A percentile compares a stretch with the other conserved stretches of the same genome.
Conservation (phyloP, 768 basidiomycete species). For the Cyathus striatus region DNA sequence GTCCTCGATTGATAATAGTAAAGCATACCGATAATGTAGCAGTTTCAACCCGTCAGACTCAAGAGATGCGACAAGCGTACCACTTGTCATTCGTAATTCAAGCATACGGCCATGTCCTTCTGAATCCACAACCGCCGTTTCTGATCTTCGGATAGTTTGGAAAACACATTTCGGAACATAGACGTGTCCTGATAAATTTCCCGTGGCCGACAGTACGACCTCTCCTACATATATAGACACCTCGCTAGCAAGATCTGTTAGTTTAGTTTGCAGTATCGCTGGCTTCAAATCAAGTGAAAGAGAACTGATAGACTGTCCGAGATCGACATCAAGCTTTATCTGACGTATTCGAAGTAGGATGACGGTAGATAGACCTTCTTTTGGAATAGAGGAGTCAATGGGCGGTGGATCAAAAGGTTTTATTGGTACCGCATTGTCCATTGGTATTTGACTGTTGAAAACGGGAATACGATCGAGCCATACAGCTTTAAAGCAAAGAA, state of each 20-base stretch:
- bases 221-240: constrained; percentile 61
- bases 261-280: constrained; percentile 57
- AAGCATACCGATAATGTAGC: constrained; percentile 66
- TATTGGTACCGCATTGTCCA: constrained; percentile 16
- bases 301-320: constrained; percentile 81
- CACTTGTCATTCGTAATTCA: constrained; percentile 72
- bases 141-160: constrained; percentile 60
- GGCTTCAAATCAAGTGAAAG: constrained; percentile 62
- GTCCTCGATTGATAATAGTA: neutral
- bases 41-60: constrained; percentile 76
- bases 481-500: constrained; percentile 92
- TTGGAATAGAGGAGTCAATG: constrained; percentile 1
- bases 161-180: constrained; percentile 69
- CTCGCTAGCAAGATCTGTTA: constrained; percentile 58
- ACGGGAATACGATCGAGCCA: constrained; percentile 88
- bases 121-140: constrained; percentile 25
- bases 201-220: constrained; percentile 63
- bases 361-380: constrained; percentile 51
- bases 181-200: constrained; percentile 68
- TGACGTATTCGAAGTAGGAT: constrained; percentile 69
- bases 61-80: constrained; percentile 57
- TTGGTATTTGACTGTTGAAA: constrained; percentile 40
- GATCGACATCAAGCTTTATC: constrained; percentile 71
- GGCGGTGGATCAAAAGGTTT: constrained; percentile 11
- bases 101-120: constrained; percentile 50